phyloP scores from a whole-genome alignment of 2,329 filamentous ascomycete species.

The Verticillium isaacii region DNA sequence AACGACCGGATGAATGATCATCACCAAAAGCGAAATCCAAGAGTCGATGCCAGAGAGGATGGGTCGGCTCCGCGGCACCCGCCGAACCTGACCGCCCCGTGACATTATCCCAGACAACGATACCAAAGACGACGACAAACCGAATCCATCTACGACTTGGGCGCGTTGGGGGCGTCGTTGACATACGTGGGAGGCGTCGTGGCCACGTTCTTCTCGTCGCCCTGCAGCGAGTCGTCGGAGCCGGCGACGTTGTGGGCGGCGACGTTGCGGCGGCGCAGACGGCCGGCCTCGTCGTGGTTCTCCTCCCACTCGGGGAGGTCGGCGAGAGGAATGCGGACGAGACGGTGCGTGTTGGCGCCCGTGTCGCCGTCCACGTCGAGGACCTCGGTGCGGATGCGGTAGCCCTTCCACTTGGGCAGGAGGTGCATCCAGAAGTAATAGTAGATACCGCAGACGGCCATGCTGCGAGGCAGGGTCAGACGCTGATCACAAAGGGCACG shows the following conservation, averaged over 20 bases:
- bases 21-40: neutral
- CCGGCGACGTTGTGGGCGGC: neutral
- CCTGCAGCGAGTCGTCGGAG: neutral
- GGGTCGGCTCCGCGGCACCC: neutral
- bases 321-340: conserved; percentile 48
- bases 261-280: conserved; percentile 14
- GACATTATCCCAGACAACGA: neutral
- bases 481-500: neutral
- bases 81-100: neutral
- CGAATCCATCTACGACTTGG: neutral
- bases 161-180: neutral
- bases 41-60: neutral
- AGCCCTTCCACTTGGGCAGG: conserved; percentile 47
- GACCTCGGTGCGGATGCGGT: conserved; percentile 51
- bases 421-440: conserved; percentile 55
- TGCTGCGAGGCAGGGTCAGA: conserved; percentile 23
- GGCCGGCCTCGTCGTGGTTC: conserved; percentile 47
- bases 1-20: neutral
- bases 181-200: neutral
- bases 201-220: neutral
- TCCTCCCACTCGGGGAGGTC: conserved; percentile 54
- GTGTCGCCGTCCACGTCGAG: conserved; percentile 40
- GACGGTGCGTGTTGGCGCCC: conserved; percentile 34
- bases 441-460: conserved; percentile 50
- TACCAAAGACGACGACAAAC: neutral